Base-by-base conservation (phyloP, 1,284 basidiomycete species). In the Malassezia nana region DNA sequence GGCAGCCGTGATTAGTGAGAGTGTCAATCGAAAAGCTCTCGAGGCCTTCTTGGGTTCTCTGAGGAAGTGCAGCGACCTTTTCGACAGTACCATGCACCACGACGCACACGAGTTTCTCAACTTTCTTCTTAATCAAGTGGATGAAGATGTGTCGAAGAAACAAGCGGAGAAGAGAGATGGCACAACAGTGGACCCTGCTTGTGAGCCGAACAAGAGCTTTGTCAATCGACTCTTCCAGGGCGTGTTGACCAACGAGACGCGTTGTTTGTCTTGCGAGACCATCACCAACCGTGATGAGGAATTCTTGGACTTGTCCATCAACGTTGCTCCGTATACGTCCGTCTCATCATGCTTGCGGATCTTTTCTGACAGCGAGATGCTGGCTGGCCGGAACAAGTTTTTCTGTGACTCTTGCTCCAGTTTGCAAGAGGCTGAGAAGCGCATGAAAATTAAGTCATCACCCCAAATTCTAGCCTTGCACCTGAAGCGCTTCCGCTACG, bases 71-170 rank as follows among this genome's bases (percentile, higher is more conserved):
- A 68, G 66, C 29, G 61, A 65, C 15, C 54, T 71, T 25, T 73
- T 73, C 32, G 67, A 71, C 53, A 63, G 55, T 44, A 71, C 62
- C 25, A 66, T 66, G 63, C 70, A 72, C 69, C 90, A 95, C 72
- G 91, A 95, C 74, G 90, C 90, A 1, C 90, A 95, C 75, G 92
- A 98, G 76, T 95, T 98, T 76, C 79, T 96, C 49, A 95, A 92
- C 73, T 94, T 86, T 77, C 77, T 95, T 28, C 78, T 98, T 57
- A 98, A 98, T 75, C 84, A 82, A 74, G 84, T 96, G 48, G 85
- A 89, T 30, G 91, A 96, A 75, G 89, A 95, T 72, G 82, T 96
- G 61, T 86, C 89, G 65, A 81, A 82, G 24, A 55, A 57, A 24
- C 58, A 50, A 13, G 15, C 22, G 33, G 38, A 44, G 33, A 30